Percentiles rank a stretch among this genome's conserved stretches.
Evolutionary conservation across 495 filamentous ascomycete genomes (phyloP).

Genomic region (Aspergillus homomorphus): DNA sequence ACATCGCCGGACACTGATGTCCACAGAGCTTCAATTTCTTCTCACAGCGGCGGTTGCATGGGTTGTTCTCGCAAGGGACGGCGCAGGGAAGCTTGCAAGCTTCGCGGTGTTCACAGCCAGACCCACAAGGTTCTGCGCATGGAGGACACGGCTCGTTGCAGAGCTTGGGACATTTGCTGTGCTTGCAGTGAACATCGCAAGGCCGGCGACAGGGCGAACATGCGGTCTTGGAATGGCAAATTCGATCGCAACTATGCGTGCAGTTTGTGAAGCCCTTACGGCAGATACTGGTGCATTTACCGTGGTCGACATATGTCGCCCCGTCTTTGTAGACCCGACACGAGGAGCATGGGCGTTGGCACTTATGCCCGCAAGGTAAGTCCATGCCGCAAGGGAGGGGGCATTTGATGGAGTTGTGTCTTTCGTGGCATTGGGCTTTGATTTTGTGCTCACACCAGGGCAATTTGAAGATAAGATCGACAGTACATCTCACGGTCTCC

Average conservation of each 20-base stretch:
- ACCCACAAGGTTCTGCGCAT: constrained; percentile 55
- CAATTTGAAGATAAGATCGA: background rate
- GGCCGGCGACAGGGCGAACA: constrained; percentile 6
- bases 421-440: constrained; percentile 1
- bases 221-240: constrained; percentile 1
- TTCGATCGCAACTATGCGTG: background rate
- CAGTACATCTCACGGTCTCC: background rate
- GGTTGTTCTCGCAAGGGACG: constrained; percentile 54
- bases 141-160: constrained; percentile 61
- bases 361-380: constrained; percentile 4
- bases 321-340: background rate
- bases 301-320: background rate
- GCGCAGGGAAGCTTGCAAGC: constrained; percentile 56
- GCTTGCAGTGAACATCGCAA: constrained; percentile 4
- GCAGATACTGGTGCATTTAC: background rate
- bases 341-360: constrained; percentile 1
- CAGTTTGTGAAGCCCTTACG: constrained; percentile 3
- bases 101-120: constrained; percentile 49
- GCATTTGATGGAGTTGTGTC: background rate
- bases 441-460: constrained; percentile 1
- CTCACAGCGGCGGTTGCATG: constrained; percentile 47
- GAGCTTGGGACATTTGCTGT: constrained; percentile 33
- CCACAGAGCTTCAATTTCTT: constrained; percentile 52
- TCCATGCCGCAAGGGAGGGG: background rate
- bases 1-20: constrained; percentile 60